These are phyloP conservation scores for Trichopus zeylanicus DNA, from an alignment of 116 monocot species.

Conservation along the genomic window DNA sequence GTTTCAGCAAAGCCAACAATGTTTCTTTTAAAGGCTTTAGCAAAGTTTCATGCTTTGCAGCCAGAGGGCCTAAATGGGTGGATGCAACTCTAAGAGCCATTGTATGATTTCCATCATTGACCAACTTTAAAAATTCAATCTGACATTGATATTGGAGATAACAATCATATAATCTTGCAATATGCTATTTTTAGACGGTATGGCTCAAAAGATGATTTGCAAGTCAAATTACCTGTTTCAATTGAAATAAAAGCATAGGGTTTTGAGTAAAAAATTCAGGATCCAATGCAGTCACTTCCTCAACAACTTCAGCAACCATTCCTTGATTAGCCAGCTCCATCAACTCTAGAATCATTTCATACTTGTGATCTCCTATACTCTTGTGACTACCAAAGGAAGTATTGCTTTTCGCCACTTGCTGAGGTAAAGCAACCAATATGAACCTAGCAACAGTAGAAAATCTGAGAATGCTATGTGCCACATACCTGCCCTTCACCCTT, in stretches of 20 bases:
- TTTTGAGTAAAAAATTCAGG: conserved; percentile 79
- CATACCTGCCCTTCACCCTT: conserved; percentile 41
- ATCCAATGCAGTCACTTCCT: conserved; percentile 79
- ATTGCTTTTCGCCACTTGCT: conserved; percentile 21
- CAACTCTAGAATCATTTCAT: conserved; percentile 75
- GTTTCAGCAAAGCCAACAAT: conserved; percentile 51
- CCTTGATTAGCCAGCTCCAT: conserved; percentile 73
- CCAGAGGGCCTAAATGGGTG: conserved; percentile 80
- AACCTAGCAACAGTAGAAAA: neutral
- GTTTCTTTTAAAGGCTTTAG: conserved; percentile 91
- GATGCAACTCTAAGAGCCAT: conserved; percentile 72
- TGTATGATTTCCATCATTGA: conserved; percentile 49
- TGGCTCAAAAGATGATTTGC: neutral
- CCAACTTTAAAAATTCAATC: conserved; percentile 87
- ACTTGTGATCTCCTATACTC: conserved; percentile 29
- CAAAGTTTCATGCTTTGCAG: conserved; percentile 49
- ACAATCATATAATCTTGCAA: conserved; percentile 1
- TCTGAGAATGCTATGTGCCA: neutral
- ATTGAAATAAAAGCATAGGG: conserved; percentile 69
- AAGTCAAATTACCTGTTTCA: conserved; percentile 63
- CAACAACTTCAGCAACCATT: conserved; percentile 80
- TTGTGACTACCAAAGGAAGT: conserved; percentile 30
- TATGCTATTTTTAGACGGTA: neutral
- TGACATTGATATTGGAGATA: conserved; percentile 26
- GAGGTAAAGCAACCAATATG: neutral